Evolutionary conservation across 441 rosid genomes (phyloP).

Genomic region (Eutrema salsugineum): DNA sequence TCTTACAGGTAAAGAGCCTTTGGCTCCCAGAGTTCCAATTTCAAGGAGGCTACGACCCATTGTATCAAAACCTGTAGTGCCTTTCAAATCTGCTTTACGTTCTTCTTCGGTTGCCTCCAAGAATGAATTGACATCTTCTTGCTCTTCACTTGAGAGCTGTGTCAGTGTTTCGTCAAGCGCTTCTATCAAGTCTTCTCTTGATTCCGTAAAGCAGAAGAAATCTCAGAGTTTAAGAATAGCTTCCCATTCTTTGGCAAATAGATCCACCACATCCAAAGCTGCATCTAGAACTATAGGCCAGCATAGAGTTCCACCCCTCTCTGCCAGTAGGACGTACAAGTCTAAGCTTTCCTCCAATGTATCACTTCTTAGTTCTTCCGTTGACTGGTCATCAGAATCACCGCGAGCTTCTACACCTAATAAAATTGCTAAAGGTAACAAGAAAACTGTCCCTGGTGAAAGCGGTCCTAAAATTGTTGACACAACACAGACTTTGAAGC

Average conservation of each 20-base stretch:
- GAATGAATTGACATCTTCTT: slow-evolving; percentile 53
- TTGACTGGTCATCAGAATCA: slow-evolving; percentile 74
- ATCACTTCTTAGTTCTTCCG: slow-evolving; percentile 70
- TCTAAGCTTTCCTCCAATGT: slow-evolving; percentile 49
- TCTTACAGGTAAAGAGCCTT: slow-evolving; percentile 50
- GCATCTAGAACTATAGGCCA: slow-evolving; percentile 40
- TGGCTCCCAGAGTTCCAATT: slow-evolving; percentile 33
- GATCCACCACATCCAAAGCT: slow-evolving; percentile 35
- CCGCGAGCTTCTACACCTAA: slow-evolving; percentile 51
- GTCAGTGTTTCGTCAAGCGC: slow-evolving; percentile 53
- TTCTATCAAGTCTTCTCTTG: slow-evolving; percentile 39
- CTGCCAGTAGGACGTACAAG: slow-evolving; percentile 44
- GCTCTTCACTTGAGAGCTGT: slow-evolving; percentile 66
- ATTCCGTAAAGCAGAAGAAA: slow-evolving; percentile 35
- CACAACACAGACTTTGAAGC: slow-evolving; percentile 34
- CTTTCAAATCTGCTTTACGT: slow-evolving; percentile 43
- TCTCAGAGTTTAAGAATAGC: slow-evolving; percentile 36
- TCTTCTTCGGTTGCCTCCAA: slow-evolving; percentile 54
- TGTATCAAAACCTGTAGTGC: slow-evolving; percentile 44
- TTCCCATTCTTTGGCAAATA: slow-evolving; percentile 36
- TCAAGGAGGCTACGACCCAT: slow-evolving; percentile 37
- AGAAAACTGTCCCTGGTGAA: slow-evolving; percentile 38
- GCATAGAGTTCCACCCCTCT: slow-evolving; percentile 35
- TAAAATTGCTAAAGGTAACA: slow-evolving; percentile 38
- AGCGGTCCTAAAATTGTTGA: slow-evolving; percentile 17